These are phyloP conservation scores for Salicornia ramosissima DNA, from an alignment of 148 eudicot species.

Conservation along the genomic window DNA sequence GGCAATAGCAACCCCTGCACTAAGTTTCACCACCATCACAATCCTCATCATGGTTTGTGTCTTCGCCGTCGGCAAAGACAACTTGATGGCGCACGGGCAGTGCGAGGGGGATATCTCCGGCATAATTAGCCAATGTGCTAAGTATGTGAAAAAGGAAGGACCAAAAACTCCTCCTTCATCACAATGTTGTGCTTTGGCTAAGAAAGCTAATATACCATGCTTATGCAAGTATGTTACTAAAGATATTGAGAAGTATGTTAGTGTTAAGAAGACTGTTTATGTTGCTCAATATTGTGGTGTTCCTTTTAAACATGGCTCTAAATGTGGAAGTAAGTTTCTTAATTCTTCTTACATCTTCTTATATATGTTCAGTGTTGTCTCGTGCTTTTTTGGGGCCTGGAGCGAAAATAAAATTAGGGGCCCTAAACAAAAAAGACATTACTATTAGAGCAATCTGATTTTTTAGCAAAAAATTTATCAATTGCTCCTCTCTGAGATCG, in stretches of 20 bases:
- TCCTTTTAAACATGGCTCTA: conserved; percentile 27
- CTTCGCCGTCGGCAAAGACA: neutral
- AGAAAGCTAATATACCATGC: conserved; percentile 32
- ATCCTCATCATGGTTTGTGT: neutral
- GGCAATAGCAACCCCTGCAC: conserved; percentile 4
- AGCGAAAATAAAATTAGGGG: too few relatives aligned
- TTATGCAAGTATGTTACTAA: conserved; percentile 34
- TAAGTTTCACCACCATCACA: neutral
- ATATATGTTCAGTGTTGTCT: too few relatives aligned
- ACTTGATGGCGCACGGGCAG: conserved; percentile 16
- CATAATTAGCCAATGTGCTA: conserved; percentile 27
- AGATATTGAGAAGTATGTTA: conserved; percentile 25
- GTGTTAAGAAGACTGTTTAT: conserved; percentile 31
- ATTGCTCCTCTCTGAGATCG: too few relatives aligned
- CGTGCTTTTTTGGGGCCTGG: too few relatives aligned
- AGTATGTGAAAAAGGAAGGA: conserved; percentile 27
- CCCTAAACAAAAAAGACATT: too few relatives aligned
- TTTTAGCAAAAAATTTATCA: too few relatives aligned
- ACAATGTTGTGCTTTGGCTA: conserved; percentile 28
- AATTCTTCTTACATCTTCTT: neutral
- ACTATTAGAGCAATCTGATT: too few relatives aligned
- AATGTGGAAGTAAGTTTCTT: conserved; percentile 38
- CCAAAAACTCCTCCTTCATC: conserved; percentile 27
- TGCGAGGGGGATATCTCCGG: conserved; percentile 25
- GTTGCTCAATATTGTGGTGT: conserved; percentile 29